Base-by-base conservation (phyloP, 2,329 filamentous ascomycete genomes). In the Epichloe sp. region DNA sequence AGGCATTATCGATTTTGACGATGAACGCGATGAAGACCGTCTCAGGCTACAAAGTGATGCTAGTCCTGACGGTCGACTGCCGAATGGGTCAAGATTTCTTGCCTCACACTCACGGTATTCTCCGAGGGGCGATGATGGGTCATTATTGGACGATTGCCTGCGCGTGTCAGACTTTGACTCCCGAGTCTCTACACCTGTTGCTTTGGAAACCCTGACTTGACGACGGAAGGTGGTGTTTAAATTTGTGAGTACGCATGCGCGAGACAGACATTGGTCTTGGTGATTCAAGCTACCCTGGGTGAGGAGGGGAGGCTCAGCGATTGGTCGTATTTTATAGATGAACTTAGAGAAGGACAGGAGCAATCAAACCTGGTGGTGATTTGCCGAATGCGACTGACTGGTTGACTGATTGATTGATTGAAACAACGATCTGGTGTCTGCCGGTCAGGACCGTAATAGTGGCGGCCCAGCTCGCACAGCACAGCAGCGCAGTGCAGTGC, bases 1-100 rank as follows among this genome's bases (percentile, higher is more conserved):
- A 12, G 68, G 70, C 11, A 68, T 73, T 34, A 53, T 73, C 45
- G 68, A 72, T 57, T 69, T 68, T 59, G 65, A 65, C 8, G 66
- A 69, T 26, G 65, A 62, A 45, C 61, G 63, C 4, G 70, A 72
- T 49, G 57, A 57, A 15, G 61, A 65, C 35, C 60, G 63, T 6
- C 49, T 52, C 5, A 51, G 52, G 7, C 63, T 66, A 41, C 60
- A 60, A 12, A 50, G 54, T 11, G 70, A 73, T 59, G 69, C 62
- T 10, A 69, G 66, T 19, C 58, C 57, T 1, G 66, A 72, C 51
- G 70, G 70, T 6, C 56, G 58, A 3, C 55, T 69, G 6, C 66
- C 66, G 17, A 53, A 57, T 3, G 67, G 66, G 1, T 52, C 55
- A 15, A 58, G 56, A 31, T 59, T 63, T 35, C 52, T 61, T 21